A percentile compares a stretch with the other conserved stretches of the same genome.
Conservation (phyloP, 805 yeast genomes). For the Metschnikowia henanensis region DNA sequence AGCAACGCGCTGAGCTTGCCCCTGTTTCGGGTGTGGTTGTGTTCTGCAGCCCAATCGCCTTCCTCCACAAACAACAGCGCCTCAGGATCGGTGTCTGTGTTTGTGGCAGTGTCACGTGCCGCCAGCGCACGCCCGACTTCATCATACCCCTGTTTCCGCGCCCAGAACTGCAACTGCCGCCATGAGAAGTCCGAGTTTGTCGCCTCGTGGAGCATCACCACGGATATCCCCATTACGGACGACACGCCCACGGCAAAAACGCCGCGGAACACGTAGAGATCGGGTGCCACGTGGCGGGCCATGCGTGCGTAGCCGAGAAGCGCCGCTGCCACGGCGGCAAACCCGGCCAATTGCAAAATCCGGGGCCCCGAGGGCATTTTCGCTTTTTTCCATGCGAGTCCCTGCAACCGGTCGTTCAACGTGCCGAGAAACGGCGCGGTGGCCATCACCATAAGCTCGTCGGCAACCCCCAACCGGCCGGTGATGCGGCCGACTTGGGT, state of each 20-base stretch:
- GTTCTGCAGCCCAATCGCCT: not conserved
- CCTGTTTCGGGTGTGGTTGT: constrained; percentile 14
- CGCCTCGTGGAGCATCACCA: constrained; percentile 59
- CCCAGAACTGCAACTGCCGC: constrained; percentile 29
- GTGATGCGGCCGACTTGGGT: constrained; percentile 32
- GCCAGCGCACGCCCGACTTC: not conserved
- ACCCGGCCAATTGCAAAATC: constrained; percentile 48
- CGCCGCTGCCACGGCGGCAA: constrained; percentile 46
- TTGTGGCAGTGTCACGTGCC: not conserved
- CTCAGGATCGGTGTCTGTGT: not conserved
- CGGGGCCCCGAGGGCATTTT: constrained; percentile 48
- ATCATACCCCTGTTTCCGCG: constrained; percentile 1
- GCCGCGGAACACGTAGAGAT: constrained; percentile 49
- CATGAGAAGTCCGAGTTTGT: constrained; percentile 44
- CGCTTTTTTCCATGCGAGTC: constrained; percentile 11
- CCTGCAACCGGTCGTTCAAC: constrained; percentile 51
- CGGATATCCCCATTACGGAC: constrained; percentile 54
- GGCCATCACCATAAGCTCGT: constrained; percentile 55
- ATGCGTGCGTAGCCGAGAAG: constrained; percentile 47
- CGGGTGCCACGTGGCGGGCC: constrained; percentile 43
- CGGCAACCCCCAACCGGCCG: constrained; percentile 48
- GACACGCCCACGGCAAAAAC: constrained; percentile 64
- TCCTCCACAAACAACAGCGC: constrained; percentile 2
- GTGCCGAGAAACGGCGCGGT: constrained; percentile 66
- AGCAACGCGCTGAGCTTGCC: constrained; percentile 62